A percentile compares a stretch with the other conserved stretches of the same genome.
Conservation (phyloP, 2,329 filamentous ascomycete genomes). For the Ascosphaera pollenicola region DNA sequence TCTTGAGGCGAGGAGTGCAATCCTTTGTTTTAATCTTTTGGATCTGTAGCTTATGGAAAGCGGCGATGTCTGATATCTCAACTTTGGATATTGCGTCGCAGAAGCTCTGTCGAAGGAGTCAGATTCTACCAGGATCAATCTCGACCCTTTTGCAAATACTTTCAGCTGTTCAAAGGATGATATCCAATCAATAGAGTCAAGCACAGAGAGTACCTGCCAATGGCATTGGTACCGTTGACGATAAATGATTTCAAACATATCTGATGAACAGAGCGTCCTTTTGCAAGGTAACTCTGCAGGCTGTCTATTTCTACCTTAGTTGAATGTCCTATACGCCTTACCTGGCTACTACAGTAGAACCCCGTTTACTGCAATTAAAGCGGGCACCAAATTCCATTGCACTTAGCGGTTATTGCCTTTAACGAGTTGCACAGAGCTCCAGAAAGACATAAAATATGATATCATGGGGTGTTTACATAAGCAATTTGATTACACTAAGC, state of each 20-base stretch:
- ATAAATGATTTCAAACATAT: conserved; percentile 26
- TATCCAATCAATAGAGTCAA: conserved; percentile 92
- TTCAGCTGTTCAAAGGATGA: conserved; percentile 57
- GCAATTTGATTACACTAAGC: too few relatives aligned
- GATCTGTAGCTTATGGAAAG: conserved; percentile 34
- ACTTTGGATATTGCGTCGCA: conserved; percentile 14
- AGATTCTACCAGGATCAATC: conserved; percentile 24
- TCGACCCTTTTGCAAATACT: conserved; percentile 5
- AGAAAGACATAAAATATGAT: too few relatives aligned
- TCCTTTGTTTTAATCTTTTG: conserved; percentile 21
- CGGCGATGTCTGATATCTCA: conserved; percentile 16
- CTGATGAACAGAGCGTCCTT: too few relatives aligned
- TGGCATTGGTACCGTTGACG: conserved; percentile 23
- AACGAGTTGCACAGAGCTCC: too few relatives aligned
- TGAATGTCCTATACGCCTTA: too few relatives aligned
- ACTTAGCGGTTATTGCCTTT: too few relatives aligned
- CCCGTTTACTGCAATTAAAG: too few relatives aligned
- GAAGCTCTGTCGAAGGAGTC: conserved; percentile 49
- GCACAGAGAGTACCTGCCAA: conserved; percentile 49
- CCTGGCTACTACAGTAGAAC: too few relatives aligned
- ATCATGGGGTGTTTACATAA: too few relatives aligned
- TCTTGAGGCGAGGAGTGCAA: conserved; percentile 87
- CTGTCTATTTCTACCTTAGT: too few relatives aligned
- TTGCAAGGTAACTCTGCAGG: too few relatives aligned
- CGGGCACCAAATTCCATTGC: too few relatives aligned